A percentile compares a stretch with the other conserved stretches of the same genome.
These are phyloP conservation scores for Scedosporium boydii DNA, from an alignment of 2,329 filamentous ascomycete species.

Conservation along the genomic window DNA sequence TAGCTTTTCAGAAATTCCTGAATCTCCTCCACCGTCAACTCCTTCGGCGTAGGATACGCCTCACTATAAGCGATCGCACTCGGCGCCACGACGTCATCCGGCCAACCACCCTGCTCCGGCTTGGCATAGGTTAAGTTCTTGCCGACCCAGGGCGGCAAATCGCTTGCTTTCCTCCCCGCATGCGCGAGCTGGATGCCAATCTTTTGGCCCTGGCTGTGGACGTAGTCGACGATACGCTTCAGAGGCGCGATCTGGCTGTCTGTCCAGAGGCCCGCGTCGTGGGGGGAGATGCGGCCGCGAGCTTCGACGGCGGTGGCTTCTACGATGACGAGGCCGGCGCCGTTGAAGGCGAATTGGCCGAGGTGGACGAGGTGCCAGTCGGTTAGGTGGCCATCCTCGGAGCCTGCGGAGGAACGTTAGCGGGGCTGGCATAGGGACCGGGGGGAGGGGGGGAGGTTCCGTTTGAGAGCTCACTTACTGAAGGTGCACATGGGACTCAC, in stretches of 20 bases:
- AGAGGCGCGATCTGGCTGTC: conserved; percentile 72
- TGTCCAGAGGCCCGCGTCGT: conserved; percentile 73
- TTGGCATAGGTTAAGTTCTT: conserved; percentile 39
- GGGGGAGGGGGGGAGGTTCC: background rate
- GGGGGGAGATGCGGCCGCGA: conserved; percentile 73
- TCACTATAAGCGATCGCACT: conserved; percentile 50
- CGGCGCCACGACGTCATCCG: conserved; percentile 41
- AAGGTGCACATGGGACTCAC: conserved; percentile 50
- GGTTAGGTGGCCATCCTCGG: conserved; percentile 57
- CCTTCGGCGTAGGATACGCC: conserved; percentile 52
- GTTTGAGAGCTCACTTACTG: conserved; percentile 5
- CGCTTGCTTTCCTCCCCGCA: conserved; percentile 62
- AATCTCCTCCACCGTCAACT: conserved; percentile 61
- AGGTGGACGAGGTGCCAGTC: conserved; percentile 77
- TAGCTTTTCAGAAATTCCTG: conserved; percentile 53
- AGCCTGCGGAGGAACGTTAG: conserved; percentile 26
- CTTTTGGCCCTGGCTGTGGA: conserved; percentile 68
- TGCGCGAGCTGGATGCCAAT: conserved; percentile 76
- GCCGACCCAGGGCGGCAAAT: conserved; percentile 54
- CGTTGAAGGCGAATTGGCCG: conserved; percentile 67
- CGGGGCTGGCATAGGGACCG: background rate
- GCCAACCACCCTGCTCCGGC: conserved; percentile 45
- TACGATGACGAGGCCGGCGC: conserved; percentile 63
- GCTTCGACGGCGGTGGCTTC: conserved; percentile 70
- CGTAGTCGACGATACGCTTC: conserved; percentile 63